phyloP scores from a whole-genome alignment of 2,329 filamentous ascomycete genomes.

The Tolypocladium nubicola region DNA sequence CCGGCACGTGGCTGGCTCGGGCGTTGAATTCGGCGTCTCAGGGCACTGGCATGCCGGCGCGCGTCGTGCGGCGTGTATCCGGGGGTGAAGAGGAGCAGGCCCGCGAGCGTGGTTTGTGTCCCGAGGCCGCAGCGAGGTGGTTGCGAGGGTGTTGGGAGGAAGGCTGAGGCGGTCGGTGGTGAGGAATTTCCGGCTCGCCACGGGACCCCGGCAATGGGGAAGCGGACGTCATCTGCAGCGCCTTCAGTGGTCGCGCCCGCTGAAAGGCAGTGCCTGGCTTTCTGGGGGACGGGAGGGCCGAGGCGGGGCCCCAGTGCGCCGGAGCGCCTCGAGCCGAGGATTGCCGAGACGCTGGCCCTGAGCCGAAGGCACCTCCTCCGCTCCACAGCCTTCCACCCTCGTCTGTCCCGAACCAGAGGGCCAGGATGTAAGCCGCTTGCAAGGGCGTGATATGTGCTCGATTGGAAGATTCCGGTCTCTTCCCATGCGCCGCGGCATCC shows the following conservation, averaged over 20 bases:
- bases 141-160: not conserved
- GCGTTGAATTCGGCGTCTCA: not conserved
- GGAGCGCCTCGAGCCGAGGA: constrained; percentile 7
- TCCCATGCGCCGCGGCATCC: not conserved
- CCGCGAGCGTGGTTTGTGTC: not conserved
- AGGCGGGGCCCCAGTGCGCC: not conserved
- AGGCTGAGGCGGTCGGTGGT: not conserved
- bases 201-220: not conserved
- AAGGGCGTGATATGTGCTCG: too few species aligned
- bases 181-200: constrained; percentile 2
- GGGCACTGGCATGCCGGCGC: constrained; percentile 4
- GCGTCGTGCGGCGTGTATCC: not conserved
- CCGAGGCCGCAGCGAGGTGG: not conserved
- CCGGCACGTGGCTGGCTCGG: not conserved
- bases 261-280: not conserved
- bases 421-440: not conserved
- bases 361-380: not conserved
- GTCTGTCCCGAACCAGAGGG: not conserved
- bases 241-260: constrained; percentile 4
- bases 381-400: not conserved
- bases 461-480: not conserved
- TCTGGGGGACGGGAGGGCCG: not conserved
- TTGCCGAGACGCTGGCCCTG: constrained; percentile 4
- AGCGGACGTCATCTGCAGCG: constrained; percentile 7
- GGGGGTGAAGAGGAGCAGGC: not conserved